phyloP scores from a whole-genome alignment of 192 early-diverging fungal genomes.

The Coemansia sp. region DNA sequence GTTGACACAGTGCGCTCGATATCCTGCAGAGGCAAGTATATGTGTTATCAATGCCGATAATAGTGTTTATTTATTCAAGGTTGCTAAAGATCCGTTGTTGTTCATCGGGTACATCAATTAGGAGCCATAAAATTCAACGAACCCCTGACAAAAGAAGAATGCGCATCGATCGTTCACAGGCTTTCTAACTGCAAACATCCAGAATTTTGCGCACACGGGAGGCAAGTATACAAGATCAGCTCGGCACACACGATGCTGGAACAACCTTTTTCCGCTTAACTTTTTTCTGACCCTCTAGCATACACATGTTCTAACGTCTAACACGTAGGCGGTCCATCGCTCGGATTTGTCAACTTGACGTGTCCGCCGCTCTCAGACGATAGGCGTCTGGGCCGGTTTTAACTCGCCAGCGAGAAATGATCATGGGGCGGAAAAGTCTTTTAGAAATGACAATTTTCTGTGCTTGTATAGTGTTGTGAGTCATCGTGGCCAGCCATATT shows the following conservation, averaged over 20 bases:
- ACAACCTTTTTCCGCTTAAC: neutral
- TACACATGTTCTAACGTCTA: neutral
- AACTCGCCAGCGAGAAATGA: too few species aligned
- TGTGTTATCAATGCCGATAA: neutral
- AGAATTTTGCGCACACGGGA: constrained; percentile 48
- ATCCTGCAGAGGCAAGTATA: constrained; percentile 30
- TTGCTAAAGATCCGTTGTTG: neutral
- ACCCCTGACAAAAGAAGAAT: constrained; percentile 18
- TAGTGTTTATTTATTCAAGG: neutral
- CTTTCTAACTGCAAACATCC: constrained; percentile 40
- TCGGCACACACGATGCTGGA: neutral
- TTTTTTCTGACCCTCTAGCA: neutral
- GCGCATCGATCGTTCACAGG: constrained; percentile 21
- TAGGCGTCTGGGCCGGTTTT: too few species aligned
- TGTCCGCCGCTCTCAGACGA: too few species aligned
- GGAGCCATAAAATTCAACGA: constrained; percentile 49
- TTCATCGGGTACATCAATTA: neutral
- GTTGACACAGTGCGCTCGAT: constrained; percentile 39
- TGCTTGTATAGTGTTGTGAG: too few species aligned
- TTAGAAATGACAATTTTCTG: too few species aligned
- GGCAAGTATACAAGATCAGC: constrained; percentile 3
- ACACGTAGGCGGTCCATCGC: constrained; percentile 25
- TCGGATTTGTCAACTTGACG: constrained; percentile 18
- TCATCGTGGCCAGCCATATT: too few species aligned
- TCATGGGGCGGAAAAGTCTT: too few species aligned